phyloP scores from a whole-genome alignment of 139 green algal genomes.

The Chlamydomonas applanata region DNA sequence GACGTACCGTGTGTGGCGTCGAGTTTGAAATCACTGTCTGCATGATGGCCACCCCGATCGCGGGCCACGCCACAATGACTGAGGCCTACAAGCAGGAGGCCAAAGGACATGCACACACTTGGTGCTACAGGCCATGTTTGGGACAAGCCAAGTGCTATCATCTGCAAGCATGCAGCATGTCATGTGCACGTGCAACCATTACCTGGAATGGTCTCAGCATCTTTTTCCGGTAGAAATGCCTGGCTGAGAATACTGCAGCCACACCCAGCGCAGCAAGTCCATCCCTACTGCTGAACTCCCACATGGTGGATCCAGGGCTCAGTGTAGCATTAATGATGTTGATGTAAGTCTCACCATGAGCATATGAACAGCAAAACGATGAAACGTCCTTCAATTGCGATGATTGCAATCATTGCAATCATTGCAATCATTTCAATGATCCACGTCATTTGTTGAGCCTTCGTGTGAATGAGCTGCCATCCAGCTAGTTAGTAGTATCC shows the following conservation, averaged over 20 bases:
- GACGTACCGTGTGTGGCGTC: neutral
- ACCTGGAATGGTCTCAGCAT: conserved; percentile 34
- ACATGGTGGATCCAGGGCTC: no score
- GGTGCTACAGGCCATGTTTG: no score
- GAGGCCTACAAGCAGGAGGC: conserved; percentile 20
- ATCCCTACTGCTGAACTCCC: neutral
- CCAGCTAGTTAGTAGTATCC: no score
- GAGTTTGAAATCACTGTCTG: conserved; percentile 26
- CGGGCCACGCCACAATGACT: conserved; percentile 30
- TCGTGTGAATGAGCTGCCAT: no score
- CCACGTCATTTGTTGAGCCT: no score
- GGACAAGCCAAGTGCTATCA: neutral
- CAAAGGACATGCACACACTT: neutral
- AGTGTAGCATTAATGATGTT: no score
- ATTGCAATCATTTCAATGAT: no score
- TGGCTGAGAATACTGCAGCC: conserved; percentile 4
- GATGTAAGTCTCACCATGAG: no score
- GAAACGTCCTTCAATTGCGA: no score
- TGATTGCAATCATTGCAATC: no score
- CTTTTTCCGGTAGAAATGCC: conserved; percentile 26
- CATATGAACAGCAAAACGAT: no score
- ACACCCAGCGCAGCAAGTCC: neutral
- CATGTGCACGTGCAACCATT: neutral
- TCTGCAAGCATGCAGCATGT: neutral
- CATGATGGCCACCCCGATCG: conserved; percentile 36